Percentiles rank a stretch among this genome's conserved stretches.
Evolutionary conservation across 768 basidiomycete species (phyloP).

Genomic region (Pisolithus marmoratus): DNA sequence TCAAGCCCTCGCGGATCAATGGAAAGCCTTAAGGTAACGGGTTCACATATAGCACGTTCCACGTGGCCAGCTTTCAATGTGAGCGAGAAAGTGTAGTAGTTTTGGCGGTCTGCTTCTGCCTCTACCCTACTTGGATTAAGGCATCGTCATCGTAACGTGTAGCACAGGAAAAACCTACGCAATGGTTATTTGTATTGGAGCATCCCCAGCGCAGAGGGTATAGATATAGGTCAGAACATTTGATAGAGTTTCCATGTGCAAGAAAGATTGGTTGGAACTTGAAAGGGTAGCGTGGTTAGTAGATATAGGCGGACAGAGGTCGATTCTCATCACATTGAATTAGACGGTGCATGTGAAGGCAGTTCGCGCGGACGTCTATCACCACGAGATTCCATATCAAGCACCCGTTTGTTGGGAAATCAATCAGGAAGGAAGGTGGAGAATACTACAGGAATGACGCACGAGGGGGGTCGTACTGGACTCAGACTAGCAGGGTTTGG

Average conservation of each 20-base stretch:
- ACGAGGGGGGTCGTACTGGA: conserved; percentile 2
- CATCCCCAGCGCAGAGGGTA: conserved; percentile 36
- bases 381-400: neutral
- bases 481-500: neutral
- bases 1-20: conserved; percentile 52
- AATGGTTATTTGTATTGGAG: conserved; percentile 45
- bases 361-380: conserved; percentile 6
- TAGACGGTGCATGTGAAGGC: conserved; percentile 4
- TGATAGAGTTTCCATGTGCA: conserved; percentile 15
- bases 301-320: neutral
- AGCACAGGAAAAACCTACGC: conserved; percentile 33
- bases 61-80: conserved; percentile 50
- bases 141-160: conserved; percentile 4
- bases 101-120: conserved; percentile 17
- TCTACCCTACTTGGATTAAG: conserved; percentile 21
- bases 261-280: conserved; percentile 17
- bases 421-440: conserved; percentile 9
- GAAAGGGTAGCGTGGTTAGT: conserved; percentile 5
- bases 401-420: neutral
- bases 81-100: conserved; percentile 46
- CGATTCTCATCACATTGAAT: conserved; percentile 10
- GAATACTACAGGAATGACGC: conserved; percentile 1
- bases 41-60: conserved; percentile 47
- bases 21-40: conserved; percentile 38
- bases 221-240: conserved; percentile 40